These are phyloP conservation scores for Westerdykella aurantiaca DNA, from an alignment of 2,329 filamentous ascomycete species.

Conservation along the genomic window DNA sequence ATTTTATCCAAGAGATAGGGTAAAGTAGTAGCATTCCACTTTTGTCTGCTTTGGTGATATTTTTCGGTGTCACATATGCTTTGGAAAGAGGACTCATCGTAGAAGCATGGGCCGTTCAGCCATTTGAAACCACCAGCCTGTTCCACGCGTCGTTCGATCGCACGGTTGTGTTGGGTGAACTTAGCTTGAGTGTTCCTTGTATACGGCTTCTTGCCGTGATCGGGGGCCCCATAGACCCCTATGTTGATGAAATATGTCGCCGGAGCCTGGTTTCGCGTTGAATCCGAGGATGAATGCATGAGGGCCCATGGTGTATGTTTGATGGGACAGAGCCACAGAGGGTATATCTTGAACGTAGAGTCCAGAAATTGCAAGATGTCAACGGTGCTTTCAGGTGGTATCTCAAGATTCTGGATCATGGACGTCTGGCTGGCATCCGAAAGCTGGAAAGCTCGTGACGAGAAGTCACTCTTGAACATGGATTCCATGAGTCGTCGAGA, in stretches of 20 bases:
- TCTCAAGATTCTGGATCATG: conserved; percentile 58
- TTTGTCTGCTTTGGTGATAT: background rate
- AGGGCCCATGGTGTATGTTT: background rate
- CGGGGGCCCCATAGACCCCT: background rate
- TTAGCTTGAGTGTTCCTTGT: background rate
- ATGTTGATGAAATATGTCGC: background rate
- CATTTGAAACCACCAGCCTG: background rate
- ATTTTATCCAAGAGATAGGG: background rate
- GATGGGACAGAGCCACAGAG: conserved; percentile 54
- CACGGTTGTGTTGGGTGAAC: background rate
- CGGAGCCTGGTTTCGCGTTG: background rate
- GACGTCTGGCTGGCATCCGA: conserved; percentile 43
- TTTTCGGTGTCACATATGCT: background rate
- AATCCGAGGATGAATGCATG: background rate
- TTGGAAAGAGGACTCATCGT: background rate
- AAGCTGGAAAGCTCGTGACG: conserved; percentile 60
- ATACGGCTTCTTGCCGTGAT: background rate
- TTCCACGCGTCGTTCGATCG: background rate
- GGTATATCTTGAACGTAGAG: conserved; percentile 45
- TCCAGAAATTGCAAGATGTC: conserved; percentile 50
- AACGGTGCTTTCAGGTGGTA: conserved; percentile 49
- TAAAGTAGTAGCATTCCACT: background rate
- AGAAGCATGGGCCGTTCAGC: background rate
- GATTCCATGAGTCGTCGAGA: conserved; percentile 42
- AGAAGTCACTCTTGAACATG: conserved; percentile 53